A percentile compares a stretch with the other conserved stretches of the same genome.
Conservation (phyloP, 352 stramenopile genomes). For the Pythium pyrilobum region DNA sequence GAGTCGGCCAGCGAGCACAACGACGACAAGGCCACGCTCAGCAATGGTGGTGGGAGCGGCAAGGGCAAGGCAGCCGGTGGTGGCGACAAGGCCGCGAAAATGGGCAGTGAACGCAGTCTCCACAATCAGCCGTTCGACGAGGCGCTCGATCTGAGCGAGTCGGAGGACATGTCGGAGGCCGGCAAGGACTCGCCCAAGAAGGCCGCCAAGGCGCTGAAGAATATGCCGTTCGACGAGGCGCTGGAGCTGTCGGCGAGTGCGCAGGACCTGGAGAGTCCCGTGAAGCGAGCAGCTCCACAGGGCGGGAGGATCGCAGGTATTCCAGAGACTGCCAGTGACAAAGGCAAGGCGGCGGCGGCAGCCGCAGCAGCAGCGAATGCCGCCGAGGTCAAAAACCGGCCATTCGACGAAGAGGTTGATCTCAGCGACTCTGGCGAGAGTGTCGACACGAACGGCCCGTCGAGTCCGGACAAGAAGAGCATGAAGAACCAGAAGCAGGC, state of each 20-base stretch:
- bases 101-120: slow-evolving; percentile 42
- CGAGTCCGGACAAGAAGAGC: slow-evolving; percentile 46
- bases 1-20: slow-evolving; percentile 48
- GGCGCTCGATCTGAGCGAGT: slow-evolving; percentile 84
- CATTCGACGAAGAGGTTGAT: slow-evolving; percentile 85
- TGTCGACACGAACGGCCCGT: slow-evolving; percentile 74
- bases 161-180: slow-evolving; percentile 33
- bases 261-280: slow-evolving; percentile 65
- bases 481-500: slow-evolving; percentile 29
- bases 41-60: not conserved
- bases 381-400: slow-evolving; percentile 74
- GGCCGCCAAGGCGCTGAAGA: slow-evolving; percentile 47
- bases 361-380: slow-evolving; percentile 7
- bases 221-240: slow-evolving; percentile 78
- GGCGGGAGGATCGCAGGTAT: not conserved
- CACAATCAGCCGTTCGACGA: slow-evolving; percentile 86
- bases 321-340: slow-evolving; percentile 6
- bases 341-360: slow-evolving; percentile 2
- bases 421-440: slow-evolving; percentile 83
- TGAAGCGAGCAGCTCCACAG: slow-evolving; percentile 24
- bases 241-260: slow-evolving; percentile 77
- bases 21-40: slow-evolving; percentile 25
- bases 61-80: not conserved
- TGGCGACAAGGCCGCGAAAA: slow-evolving; percentile 16
- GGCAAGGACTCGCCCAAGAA: slow-evolving; percentile 63